phyloP scores from a whole-genome alignment of 1,284 basidiomycete genomes.

The Exsudoporus floridanus region DNA sequence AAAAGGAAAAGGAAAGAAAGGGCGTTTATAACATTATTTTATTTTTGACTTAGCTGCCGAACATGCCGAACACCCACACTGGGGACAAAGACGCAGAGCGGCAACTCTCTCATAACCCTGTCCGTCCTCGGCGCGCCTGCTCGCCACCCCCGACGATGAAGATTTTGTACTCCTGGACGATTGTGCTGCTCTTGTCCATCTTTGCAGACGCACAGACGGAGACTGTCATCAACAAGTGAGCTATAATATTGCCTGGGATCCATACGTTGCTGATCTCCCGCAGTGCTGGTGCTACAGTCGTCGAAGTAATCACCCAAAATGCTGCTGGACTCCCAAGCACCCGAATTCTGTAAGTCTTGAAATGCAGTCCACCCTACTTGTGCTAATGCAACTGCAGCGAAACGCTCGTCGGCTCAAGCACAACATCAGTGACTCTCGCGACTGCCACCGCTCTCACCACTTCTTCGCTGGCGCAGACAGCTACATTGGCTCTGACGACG shows the following conservation, averaged over 20 bases:
- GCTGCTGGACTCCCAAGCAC: conserved; percentile 44
- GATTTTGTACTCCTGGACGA: conserved; percentile 15
- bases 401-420: conserved; percentile 25
- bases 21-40: conserved; percentile 1
- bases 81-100: not conserved
- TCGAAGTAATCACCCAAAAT: conserved; percentile 51
- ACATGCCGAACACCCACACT: conserved; percentile 13
- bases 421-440: conserved; percentile 28
- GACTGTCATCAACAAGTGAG: conserved; percentile 48
- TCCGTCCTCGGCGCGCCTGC: not conserved
- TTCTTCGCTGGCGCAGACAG: conserved; percentile 14
- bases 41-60: conserved; percentile 18
- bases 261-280: conserved; percentile 12
- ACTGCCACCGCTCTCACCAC: conserved; percentile 26
- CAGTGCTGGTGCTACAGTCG: conserved; percentile 55
- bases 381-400: conserved; percentile 21
- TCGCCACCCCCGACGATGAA: conserved; percentile 23
- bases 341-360: conserved; percentile 42
- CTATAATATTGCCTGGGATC: not conserved
- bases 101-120: not conserved
- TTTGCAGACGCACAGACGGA: conserved; percentile 45
- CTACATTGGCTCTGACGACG: conserved; percentile 20
- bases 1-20: conserved; percentile 16
- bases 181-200: conserved; percentile 33
- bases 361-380: not conserved